These are phyloP conservation scores for Scopulariopsis brevicaulis DNA, from an alignment of 2,329 filamentous ascomycete species.

Conservation along the genomic window DNA sequence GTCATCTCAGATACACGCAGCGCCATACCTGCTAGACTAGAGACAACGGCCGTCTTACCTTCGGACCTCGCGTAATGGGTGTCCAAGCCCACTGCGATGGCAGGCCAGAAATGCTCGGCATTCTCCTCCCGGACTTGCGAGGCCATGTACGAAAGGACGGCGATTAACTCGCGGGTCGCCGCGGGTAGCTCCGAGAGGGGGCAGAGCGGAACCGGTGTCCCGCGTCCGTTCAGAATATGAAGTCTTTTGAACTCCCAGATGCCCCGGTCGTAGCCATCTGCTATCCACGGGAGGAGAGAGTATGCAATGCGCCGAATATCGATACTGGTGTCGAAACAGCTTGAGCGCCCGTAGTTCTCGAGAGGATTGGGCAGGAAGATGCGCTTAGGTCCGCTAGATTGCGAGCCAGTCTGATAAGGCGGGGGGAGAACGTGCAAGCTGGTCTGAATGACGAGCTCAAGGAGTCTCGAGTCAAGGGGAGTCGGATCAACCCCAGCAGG, in stretches of 20 bases:
- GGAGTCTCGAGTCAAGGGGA: constrained; percentile 15
- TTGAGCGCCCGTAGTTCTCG: constrained; percentile 41
- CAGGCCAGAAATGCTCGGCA: constrained; percentile 1
- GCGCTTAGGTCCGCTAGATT: constrained; percentile 8
- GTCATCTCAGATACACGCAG: neutral
- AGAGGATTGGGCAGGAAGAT: constrained; percentile 57
- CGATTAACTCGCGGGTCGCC: constrained; percentile 3
- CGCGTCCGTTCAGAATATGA: neutral
- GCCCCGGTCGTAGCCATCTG: constrained; percentile 7
- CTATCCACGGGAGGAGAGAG: constrained; percentile 25
- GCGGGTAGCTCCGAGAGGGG: constrained; percentile 4
- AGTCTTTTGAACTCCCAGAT: constrained; percentile 26
- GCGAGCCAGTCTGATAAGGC: neutral
- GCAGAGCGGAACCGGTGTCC: neutral
- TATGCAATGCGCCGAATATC: constrained; percentile 42
- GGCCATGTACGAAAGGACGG: neutral
- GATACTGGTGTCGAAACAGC: constrained; percentile 44
- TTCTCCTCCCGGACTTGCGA: neutral
- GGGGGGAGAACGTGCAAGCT: neutral
- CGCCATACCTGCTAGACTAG: neutral
- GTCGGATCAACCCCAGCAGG: neutral
- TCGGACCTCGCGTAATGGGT: constrained; percentile 11
- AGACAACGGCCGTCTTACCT: constrained; percentile 11
- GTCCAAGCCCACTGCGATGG: constrained; percentile 8
- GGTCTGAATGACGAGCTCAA: constrained; percentile 18